These are phyloP conservation scores for Vigna unguiculata DNA, from an alignment of 306 rosid species.

Conservation along the genomic window DNA sequence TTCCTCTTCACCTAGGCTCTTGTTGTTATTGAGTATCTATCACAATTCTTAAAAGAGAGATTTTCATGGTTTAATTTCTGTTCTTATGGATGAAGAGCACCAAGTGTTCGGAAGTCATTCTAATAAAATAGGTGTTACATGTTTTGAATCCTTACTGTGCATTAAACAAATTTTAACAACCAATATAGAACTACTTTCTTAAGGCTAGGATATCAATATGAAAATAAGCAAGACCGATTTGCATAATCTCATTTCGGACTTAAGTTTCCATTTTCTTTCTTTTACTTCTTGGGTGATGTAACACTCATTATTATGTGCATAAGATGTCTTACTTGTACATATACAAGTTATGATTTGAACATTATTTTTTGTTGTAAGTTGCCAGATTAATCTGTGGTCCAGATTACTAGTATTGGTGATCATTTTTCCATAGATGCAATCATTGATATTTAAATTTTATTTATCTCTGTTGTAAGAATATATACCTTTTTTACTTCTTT, in stretches of 20 bases:
- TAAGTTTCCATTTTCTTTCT: slow-evolving; percentile 5
- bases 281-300: background rate
- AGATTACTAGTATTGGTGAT: too few relatives aligned
- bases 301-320: background rate
- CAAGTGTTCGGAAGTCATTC: background rate
- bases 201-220: background rate
- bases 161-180: background rate
- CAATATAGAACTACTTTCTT: background rate
- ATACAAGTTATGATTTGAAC: too few relatives aligned
- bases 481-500: too few relatives aligned
- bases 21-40: background rate
- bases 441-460: too few relatives aligned
- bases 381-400: too few relatives aligned
- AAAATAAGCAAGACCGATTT: slow-evolving; percentile 11
- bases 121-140: background rate
- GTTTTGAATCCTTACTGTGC: background rate
- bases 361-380: too few relatives aligned
- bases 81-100: slow-evolving; percentile 22
- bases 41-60: background rate
- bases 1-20: background rate
- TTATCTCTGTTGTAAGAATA: background rate
- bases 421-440: too few relatives aligned
- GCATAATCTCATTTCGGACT: background rate
- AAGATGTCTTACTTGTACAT: background rate
- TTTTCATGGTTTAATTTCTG: background rate